Evolutionary conservation across 768 basidiomycete species (phyloP).

Genomic region (Boletellus emodensis): DNA sequence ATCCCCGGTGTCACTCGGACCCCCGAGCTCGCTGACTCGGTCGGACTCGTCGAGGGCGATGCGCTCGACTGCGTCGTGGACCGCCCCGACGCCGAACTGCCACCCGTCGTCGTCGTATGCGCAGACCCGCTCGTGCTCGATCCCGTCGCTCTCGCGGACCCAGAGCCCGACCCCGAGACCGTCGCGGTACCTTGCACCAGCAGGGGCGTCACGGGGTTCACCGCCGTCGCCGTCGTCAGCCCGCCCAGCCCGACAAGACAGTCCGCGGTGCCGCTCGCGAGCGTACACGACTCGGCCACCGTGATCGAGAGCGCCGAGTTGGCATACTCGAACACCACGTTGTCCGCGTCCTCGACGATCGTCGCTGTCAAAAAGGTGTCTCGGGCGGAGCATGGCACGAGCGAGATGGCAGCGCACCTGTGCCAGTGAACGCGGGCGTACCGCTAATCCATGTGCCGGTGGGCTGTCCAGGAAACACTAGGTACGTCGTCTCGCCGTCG

Average conservation of each 20-base stretch:
- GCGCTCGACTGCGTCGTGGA: not conserved
- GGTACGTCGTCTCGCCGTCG: conserved; percentile 42
- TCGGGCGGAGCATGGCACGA: not conserved
- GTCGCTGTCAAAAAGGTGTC: not conserved
- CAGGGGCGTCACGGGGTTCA: conserved; percentile 5
- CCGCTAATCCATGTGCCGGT: conserved; percentile 30
- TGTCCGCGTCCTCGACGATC: conserved; percentile 2
- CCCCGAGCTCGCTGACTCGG: conserved; percentile 1
- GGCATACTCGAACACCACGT: conserved; percentile 7
- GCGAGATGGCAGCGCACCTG: conserved; percentile 24
- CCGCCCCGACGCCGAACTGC: conserved; percentile 1
- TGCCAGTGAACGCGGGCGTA: conserved; percentile 34
- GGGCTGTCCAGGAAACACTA: conserved; percentile 32
- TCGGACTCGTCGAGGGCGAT: not conserved
- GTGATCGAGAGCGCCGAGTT: conserved; percentile 2
- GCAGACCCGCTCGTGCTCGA: not conserved
- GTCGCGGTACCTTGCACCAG: conserved; percentile 11
- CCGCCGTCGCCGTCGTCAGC: not conserved
- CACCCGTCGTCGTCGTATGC: not conserved
- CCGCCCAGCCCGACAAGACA: not conserved
- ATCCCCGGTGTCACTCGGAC: not conserved
- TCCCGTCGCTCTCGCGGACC: no score
- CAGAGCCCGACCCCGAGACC: not conserved
- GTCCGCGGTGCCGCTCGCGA: conserved; percentile 1
- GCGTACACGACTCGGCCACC: conserved; percentile 10